These are phyloP conservation scores for Selaginella tamariscina DNA, from an alignment of 75 land plant species.

Conservation along the genomic window DNA sequence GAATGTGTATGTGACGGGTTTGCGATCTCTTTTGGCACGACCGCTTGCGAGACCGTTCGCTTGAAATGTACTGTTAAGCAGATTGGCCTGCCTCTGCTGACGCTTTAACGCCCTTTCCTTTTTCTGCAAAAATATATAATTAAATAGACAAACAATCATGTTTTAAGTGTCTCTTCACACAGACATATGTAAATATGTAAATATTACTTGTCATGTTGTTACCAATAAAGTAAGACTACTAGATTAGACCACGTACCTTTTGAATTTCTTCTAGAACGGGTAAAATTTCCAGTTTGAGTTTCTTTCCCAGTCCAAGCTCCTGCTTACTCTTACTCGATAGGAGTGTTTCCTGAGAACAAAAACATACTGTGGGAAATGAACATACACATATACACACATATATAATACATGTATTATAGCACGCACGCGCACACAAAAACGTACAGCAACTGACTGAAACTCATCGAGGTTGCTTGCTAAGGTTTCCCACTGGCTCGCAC, in stretches of 20 bases:
- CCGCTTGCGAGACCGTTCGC: slow-evolving; percentile 26
- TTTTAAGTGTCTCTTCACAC: background rate
- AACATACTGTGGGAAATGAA: background rate
- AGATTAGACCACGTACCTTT: too few relatives aligned
- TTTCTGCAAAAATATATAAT: slow-evolving; percentile 31
- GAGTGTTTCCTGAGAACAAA: slow-evolving; percentile 38
- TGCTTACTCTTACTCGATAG: slow-evolving; percentile 35
- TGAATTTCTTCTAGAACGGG: slow-evolving; percentile 61
- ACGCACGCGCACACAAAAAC: too few relatives aligned
- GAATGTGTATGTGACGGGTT: slow-evolving; percentile 67
- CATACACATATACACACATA: too few relatives aligned
- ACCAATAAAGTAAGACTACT: too few relatives aligned
- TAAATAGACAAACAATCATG: background rate
- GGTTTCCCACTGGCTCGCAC: slow-evolving; percentile 59
- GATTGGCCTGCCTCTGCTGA: slow-evolving; percentile 48
- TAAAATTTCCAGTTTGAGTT: slow-evolving; percentile 37
- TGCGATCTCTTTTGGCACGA: slow-evolving; percentile 55
- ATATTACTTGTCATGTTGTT: too few relatives aligned
- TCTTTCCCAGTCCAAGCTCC: slow-evolving; percentile 49
- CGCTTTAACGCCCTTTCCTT: slow-evolving; percentile 58
- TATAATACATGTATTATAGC: background rate
- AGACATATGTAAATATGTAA: too few relatives aligned
- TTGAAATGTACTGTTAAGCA: slow-evolving; percentile 28
- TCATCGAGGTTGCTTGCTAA: slow-evolving; percentile 86
- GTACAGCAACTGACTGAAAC: slow-evolving; percentile 54